A percentile compares a stretch with the other conserved stretches of the same genome.
These are phyloP conservation scores for Chrysoporthe austroafricana DNA, from an alignment of 2,329 filamentous ascomycete species.

Conservation along the genomic window DNA sequence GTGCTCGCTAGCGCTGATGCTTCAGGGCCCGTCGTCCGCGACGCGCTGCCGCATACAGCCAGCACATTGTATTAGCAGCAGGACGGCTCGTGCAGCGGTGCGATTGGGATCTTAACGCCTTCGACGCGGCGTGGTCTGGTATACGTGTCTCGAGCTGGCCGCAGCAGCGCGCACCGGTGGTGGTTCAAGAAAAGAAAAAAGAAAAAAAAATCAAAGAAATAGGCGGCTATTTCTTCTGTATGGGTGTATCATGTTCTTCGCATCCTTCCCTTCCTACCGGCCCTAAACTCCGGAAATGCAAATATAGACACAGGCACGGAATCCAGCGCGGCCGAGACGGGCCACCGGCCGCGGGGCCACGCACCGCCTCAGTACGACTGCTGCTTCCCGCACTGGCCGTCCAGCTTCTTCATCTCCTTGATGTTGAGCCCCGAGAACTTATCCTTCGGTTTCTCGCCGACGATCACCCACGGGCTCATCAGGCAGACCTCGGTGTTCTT, in stretches of 20 bases:
- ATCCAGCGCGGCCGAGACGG: neutral
- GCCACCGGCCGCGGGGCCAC: neutral
- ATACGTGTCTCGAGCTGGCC: no score
- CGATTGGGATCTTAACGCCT: no score
- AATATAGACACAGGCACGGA: neutral
- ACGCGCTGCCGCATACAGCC: no score
- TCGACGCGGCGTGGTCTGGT: no score
- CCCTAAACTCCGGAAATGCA: constrained; percentile 9
- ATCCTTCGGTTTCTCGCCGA: constrained; percentile 44
- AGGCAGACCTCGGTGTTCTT: constrained; percentile 45
- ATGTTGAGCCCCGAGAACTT: constrained; percentile 46
- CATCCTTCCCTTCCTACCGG: neutral
- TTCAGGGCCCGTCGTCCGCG: neutral
- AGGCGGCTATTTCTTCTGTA: neutral
- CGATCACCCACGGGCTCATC: constrained; percentile 54
- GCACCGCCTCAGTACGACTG: neutral
- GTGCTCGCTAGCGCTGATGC: neutral
- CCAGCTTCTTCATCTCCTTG: constrained; percentile 28
- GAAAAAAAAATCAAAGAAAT: neutral
- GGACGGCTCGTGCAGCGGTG: no score
- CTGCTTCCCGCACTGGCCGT: constrained; percentile 25
- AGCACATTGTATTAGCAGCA: no score
- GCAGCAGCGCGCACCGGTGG: no score
- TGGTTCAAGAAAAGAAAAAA: neutral
- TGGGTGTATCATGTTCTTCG: constrained; percentile 16